Evolutionary conservation across 768 basidiomycete species (phyloP), one percentile per base, ranked within the genome.

Genomic region (Russula sp.): DNA sequence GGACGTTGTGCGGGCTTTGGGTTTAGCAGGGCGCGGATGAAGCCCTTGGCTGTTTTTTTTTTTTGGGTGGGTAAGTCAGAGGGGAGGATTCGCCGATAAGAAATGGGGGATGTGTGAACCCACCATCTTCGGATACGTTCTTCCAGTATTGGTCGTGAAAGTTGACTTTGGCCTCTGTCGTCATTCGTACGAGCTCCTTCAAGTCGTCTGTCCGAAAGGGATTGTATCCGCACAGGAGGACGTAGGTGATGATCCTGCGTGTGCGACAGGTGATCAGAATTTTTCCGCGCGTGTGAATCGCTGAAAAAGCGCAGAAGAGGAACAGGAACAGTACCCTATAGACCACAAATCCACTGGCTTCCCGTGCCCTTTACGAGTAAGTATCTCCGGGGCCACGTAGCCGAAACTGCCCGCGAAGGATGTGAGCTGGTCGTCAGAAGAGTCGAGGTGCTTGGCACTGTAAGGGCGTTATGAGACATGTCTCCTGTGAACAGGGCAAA

Each of bases 111-210:
- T n/a, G 41, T 16, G n/a, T 22, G 13, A 70, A 75, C 10, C 38
- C 46, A 89, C 92, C 92, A 74, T 86, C 81, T 2, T 76, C 70
- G 2, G 90, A 91, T 42, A 96, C 82, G 61, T 96, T 97, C 73
- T 84, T 83, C 97, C 97, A 99, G 65, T 94, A 99, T 38, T 85
- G 80, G 34, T 94, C 90, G 66, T 98, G 96, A 71, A 99, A 98
- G 66, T 89, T 87, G 50, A 98, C 80, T 67, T 84, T 86, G 0
- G 87, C 94, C 41, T 81, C 83, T 0, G 84, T 87, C n/a, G 92
- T 96, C 73, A 98, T 93, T 35, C 83, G 80, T 55, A 89, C 78
- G 41, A 98, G 80, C 51, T 85, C 82, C 60, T 82, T 81, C 54
- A 83, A 75, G 68, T 94, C 88, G 29, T 92, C 88, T 0, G 89